A percentile compares a stretch with the other conserved stretches of the same genome.
Conservation (phyloP, 345 rosid species). For the Linum lewisii region DNA sequence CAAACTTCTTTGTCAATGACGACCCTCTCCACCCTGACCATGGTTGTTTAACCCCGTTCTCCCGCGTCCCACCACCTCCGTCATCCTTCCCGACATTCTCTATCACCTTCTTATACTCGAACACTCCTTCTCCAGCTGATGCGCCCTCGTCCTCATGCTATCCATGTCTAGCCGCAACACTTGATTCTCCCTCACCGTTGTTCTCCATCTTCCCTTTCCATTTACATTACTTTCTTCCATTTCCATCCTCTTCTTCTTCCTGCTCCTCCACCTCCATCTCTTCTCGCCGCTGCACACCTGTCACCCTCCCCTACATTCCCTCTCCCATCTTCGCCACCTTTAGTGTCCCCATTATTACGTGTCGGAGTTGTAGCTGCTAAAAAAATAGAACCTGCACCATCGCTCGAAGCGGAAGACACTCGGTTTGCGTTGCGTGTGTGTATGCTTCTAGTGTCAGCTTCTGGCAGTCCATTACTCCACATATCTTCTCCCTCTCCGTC, state of each 20-base stretch:
- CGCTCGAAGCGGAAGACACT: constrained; percentile 83
- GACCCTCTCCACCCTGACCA: constrained; percentile 42
- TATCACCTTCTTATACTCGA: constrained; percentile 75
- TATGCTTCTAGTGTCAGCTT: constrained; percentile 92
- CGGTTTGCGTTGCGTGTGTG: constrained; percentile 99
- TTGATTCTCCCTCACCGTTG: constrained; percentile 82
- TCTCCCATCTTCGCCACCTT: constrained; percentile 66
- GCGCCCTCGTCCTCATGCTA: constrained; percentile 91
- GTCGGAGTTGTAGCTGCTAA: constrained; percentile 89
- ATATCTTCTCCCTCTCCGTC: constrained; percentile 73
- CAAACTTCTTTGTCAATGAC: constrained; percentile 45
- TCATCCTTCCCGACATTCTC: constrained; percentile 57
- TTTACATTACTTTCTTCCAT: constrained; percentile 15
- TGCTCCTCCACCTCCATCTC: constrained; percentile 30
- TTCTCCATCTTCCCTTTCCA: constrained; percentile 44
- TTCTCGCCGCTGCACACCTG: constrained; percentile 19
- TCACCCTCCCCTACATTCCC: constrained; percentile 31
- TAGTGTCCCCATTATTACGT: constrained; percentile 79
- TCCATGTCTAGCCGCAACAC: constrained; percentile 94
- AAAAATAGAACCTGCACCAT: constrained; percentile 95
- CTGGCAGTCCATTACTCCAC: constrained; percentile 79
- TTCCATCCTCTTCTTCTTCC: constrained; percentile 17
- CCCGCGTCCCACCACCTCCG: constrained; percentile 15
- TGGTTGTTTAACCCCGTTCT: background rate
- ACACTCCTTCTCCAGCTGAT: constrained; percentile 78